Evolutionary conservation across 2,329 filamentous ascomycete species (phyloP).

Genomic region (Fusarium begoniae): DNA sequence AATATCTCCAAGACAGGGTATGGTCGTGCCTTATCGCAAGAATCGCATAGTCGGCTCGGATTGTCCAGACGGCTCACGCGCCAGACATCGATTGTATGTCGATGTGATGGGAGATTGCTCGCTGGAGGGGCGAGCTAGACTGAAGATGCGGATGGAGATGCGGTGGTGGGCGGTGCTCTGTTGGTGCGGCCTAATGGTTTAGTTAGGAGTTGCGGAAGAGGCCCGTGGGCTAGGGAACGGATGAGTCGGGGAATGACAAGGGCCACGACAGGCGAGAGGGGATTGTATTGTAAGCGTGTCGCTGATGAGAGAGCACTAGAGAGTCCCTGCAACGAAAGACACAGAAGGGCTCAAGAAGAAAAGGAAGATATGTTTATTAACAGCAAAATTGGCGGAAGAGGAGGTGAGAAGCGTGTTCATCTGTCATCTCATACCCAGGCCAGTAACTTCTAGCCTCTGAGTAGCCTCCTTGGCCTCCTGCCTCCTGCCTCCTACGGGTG

Average conservation of each 20-base stretch:
- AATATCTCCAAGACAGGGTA: conserved; percentile 39
- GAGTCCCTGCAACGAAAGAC: neutral
- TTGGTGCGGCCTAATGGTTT: conserved; percentile 28
- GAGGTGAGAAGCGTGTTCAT: conserved; percentile 29
- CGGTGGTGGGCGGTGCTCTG: conserved; percentile 30
- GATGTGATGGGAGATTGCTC: conserved; percentile 36
- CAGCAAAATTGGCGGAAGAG: conserved; percentile 17
- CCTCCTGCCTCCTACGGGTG: conserved; percentile 20
- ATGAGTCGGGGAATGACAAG: conserved; percentile 26
- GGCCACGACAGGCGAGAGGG: conserved; percentile 1
- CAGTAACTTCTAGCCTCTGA: no score
- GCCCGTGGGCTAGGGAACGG: conserved; percentile 31
- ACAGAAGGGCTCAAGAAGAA: neutral
- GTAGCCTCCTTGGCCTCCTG: conserved; percentile 20
- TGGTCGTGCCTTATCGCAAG: conserved; percentile 38
- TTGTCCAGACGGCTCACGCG: conserved; percentile 40
- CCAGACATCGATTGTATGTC: conserved; percentile 42
- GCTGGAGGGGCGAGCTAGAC: conserved; percentile 39
- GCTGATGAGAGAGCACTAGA: neutral
- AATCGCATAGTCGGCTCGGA: conserved; percentile 46
- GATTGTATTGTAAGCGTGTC: conserved; percentile 5
- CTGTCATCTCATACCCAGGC: conserved; percentile 25
- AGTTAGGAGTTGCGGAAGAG: conserved; percentile 36
- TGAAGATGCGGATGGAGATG: conserved; percentile 33
- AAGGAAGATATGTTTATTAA: neutral